A percentile compares a stretch with the other conserved stretches of the same genome.
Conservation (phyloP, 495 filamentous ascomycete genomes). For the Neurospora sp. region DNA sequence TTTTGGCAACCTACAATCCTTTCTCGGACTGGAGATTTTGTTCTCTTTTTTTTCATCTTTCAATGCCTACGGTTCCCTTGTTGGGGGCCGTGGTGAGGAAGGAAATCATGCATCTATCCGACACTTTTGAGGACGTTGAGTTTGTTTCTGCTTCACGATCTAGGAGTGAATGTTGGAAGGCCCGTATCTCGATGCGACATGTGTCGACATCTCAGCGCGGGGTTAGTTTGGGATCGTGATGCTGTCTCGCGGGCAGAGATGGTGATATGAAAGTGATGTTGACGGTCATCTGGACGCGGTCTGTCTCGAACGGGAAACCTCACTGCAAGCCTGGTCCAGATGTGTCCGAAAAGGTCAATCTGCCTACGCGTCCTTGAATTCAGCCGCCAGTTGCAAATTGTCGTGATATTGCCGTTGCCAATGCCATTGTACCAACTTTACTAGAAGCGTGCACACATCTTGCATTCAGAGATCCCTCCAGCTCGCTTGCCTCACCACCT, state of each 20-base stretch:
- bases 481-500: background rate
- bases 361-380: background rate
- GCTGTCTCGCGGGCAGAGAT: background rate
- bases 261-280: background rate
- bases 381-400: background rate
- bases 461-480: background rate
- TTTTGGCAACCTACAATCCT: slow-evolving; percentile 14
- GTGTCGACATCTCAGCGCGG: background rate
- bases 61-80: slow-evolving; percentile 18
- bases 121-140: too few species aligned
- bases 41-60: slow-evolving; percentile 10
- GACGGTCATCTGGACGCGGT: background rate
- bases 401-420: background rate
- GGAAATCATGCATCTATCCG: background rate
- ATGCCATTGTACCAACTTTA: background rate
- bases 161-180: background rate
- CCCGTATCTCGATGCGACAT: background rate
- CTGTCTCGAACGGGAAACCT: background rate
- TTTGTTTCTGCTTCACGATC: too few species aligned
- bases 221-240: background rate
- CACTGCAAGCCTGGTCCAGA: background rate
- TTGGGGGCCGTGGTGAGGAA: slow-evolving; percentile 17
- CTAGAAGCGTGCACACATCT: background rate
- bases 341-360: background rate
- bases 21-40: background rate